Evolutionary conservation across 2,329 filamentous ascomycete species (phyloP), one percentile per base, ranked within the genome.

Genomic region (Stachybotrys echinatus): DNA sequence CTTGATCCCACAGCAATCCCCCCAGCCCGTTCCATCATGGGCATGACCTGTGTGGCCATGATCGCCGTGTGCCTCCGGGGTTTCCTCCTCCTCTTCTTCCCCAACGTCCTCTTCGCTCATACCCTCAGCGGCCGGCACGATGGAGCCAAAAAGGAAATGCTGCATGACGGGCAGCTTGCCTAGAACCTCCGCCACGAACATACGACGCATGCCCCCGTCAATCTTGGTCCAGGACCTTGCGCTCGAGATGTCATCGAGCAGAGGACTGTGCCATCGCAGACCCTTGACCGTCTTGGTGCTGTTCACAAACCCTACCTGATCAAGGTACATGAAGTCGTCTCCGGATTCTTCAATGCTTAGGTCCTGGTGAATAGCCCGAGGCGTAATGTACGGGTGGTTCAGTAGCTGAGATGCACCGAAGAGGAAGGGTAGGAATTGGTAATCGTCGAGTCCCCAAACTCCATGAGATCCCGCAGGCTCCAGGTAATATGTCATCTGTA

Each of bases 111-210:
- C 81, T 44, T 75, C 78, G 54, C 83, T 88, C 94, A 99, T 97
- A 2, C 83, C 89, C 20, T 89, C 82, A 0, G 77, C 82, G 0
- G 92, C 90, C 0, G 89, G 86, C 2, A 99, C 77, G 47, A 99
- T 69, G 8, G 84, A 87, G 1, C 94, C 94, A 63, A 99, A 99
- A 49, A 99, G 64, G 60, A 99, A 99, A 67, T 99, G 95, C 71
- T 99, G 94, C 91, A 97, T 97, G 42, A 99, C 92, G 1, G 94
- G 94, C 49, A 99, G 67, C 69, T 99, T 99, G 27, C 88, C 85
- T 47, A 99, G 70, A 1, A 99, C 92, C 69, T 99, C 94, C 39
- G 86, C 88, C 47, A 92, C 79, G 64, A 97, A 97, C 95, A 99
- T 99, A 58, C 90, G 88, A 53, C 89, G 81, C 95, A 99, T 97